Evolutionary conservation across 2,329 filamentous ascomycete genomes (phyloP).

Genomic region (Ceratocystis cacaofunesta): DNA sequence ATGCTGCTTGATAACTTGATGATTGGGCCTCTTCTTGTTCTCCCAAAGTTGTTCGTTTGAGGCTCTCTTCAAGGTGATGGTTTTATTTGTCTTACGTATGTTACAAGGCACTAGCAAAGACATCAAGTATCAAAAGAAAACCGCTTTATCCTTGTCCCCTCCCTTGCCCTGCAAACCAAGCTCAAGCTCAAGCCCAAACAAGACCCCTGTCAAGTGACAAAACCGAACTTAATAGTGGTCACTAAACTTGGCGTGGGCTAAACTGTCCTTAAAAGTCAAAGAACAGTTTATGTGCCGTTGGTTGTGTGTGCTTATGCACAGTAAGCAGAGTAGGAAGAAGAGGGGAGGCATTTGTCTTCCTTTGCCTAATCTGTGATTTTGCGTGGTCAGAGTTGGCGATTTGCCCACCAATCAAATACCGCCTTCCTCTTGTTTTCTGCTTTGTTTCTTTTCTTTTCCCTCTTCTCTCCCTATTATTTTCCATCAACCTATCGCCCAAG

Average conservation of each 20-base stretch:
- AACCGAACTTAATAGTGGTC: background rate
- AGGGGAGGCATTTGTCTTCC: background rate
- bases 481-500: background rate
- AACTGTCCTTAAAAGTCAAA: background rate
- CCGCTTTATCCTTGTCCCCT: background rate
- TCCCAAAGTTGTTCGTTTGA: background rate
- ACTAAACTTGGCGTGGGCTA: background rate
- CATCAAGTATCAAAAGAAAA: background rate
- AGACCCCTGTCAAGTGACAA: background rate
- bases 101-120: background rate
- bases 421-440: background rate
- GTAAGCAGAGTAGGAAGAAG: background rate
- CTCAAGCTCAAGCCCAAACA: background rate
- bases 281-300: background rate
- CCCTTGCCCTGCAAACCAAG: background rate
- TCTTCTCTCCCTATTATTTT: background rate
- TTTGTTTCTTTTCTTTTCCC: background rate
- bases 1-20: background rate
- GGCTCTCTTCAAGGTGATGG: too few species aligned
- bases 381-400: background rate
- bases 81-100: background rate
- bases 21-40: background rate
- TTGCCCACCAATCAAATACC: slow-evolving; percentile 1
- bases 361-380: background rate
- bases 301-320: background rate